A percentile compares a stretch with the other conserved stretches of the same genome.
Evolutionary conservation across 345 rosid genomes (phyloP).

Genomic region (Psidium friedrichsthalianum): DNA sequence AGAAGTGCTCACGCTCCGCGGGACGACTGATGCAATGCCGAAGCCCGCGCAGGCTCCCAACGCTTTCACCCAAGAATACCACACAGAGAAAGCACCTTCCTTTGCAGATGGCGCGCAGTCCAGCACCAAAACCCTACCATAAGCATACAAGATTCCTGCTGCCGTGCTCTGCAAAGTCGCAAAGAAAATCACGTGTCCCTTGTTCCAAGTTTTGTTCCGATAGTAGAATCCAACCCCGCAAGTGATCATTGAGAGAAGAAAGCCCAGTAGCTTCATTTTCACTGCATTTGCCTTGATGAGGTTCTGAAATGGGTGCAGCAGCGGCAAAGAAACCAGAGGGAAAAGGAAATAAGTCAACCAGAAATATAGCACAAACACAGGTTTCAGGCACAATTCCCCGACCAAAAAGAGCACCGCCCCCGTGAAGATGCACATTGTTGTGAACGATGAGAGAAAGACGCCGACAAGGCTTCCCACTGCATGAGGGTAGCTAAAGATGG

Average conservation of each 20-base stretch:
- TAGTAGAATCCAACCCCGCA: constrained; percentile 33
- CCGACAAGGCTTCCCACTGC: constrained; percentile 29
- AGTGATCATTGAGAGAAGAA: constrained; percentile 27
- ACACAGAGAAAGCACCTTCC: constrained; percentile 43
- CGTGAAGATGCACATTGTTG: constrained; percentile 47
- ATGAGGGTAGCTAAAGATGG: constrained; percentile 32
- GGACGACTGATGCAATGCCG: constrained; percentile 29
- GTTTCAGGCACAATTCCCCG: constrained; percentile 38
- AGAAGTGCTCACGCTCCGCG: constrained; percentile 20
- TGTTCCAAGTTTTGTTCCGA: constrained; percentile 22
- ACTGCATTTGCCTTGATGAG: constrained; percentile 20
- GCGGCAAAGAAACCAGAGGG: constrained; percentile 32
- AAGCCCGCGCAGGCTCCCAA: constrained; percentile 44
- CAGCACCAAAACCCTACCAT: constrained; percentile 29
- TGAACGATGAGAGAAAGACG: constrained; percentile 35
- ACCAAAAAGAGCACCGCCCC: constrained; percentile 25
- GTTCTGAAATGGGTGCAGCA: constrained; percentile 34
- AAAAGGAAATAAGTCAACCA: constrained; percentile 44
- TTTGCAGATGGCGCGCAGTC: constrained; percentile 41
- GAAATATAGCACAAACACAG: constrained; percentile 21
- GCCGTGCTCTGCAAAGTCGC: constrained; percentile 47
- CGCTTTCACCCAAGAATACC: constrained; percentile 36
- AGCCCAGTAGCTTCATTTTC: constrained; percentile 47
- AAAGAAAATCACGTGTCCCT: constrained; percentile 19
- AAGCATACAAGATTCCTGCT: constrained; percentile 33